Evolutionary conservation across 225 moss, liverwort and hornwort genomes (phyloP).

Genomic region (Climacium dendroides): DNA sequence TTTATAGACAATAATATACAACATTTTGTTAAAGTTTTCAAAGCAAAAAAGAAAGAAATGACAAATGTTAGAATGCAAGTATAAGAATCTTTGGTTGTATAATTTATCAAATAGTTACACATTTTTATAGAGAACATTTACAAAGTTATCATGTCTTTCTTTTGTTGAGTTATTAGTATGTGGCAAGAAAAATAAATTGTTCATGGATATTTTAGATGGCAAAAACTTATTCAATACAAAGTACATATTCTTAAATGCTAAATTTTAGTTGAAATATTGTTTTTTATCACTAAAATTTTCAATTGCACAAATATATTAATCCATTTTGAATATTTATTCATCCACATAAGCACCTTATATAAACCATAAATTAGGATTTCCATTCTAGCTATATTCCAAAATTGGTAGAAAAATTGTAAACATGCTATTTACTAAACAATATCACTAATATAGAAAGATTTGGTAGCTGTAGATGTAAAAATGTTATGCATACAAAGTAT

Average conservation of each 20-base stretch:
- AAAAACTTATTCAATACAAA: neutral
- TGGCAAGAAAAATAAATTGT: neutral
- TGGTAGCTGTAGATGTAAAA: neutral
- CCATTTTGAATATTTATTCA: neutral
- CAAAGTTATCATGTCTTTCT: neutral
- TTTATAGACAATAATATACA: neutral
- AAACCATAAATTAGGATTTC: too few relatives aligned
- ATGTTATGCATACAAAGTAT: neutral
- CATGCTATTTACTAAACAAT: neutral
- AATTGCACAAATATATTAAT: neutral
- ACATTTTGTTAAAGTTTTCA: rapidly evolving
- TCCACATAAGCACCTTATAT: too few relatives aligned
- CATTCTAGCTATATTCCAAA: neutral
- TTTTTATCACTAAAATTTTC: neutral
- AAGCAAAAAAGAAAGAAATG: neutral
- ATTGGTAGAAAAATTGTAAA: rapidly evolving
- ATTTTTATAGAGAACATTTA: neutral
- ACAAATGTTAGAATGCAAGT: neutral
- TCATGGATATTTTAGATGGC: too few relatives aligned
- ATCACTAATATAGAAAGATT: neutral
- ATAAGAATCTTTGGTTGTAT: neutral
- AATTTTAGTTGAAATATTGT: neutral
- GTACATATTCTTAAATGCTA: neutral
- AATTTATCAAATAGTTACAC: neutral
- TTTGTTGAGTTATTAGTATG: neutral